Conservation (phyloP, 768 basidiomycete species). For the Suillus tomentosus region DNA sequence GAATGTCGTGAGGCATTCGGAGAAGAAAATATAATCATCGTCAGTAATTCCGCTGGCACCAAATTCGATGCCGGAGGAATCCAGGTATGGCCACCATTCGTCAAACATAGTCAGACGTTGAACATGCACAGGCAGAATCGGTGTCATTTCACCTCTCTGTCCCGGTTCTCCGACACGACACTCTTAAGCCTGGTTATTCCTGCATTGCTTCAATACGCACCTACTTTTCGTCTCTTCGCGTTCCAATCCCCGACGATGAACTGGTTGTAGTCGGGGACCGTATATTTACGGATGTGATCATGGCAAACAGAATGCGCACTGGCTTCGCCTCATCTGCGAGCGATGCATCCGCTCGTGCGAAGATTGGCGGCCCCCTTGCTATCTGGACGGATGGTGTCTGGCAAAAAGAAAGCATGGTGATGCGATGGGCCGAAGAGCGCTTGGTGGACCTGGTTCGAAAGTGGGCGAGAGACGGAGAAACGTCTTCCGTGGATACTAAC, state of each 20-base stretch:
- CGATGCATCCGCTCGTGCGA: neutral
- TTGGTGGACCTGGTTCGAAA: conserved; percentile 49
- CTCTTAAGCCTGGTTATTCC: conserved; percentile 78
- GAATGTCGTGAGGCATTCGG: conserved; percentile 75
- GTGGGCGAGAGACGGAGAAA: conserved; percentile 28
- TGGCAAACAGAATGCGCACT: conserved; percentile 73
- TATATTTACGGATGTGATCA: conserved; percentile 86
- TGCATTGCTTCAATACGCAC: conserved; percentile 70
- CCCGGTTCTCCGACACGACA: conserved; percentile 78
- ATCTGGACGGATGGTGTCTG: conserved; percentile 75
- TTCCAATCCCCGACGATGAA: conserved; percentile 60
- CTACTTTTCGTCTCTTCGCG: conserved; percentile 69
- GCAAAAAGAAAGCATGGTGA: conserved; percentile 59
- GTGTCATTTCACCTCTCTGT: conserved; percentile 75
- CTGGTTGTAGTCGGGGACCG: conserved; percentile 90
- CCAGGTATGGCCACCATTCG: conserved; percentile 54
- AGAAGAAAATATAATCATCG: conserved; percentile 78
- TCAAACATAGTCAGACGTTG: neutral
- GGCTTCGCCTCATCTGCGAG: conserved; percentile 18
- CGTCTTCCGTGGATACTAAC: neutral
- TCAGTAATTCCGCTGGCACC: conserved; percentile 94
- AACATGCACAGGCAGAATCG: conserved; percentile 72
- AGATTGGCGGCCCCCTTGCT: conserved; percentile 51
- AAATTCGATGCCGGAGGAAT: conserved; percentile 73
- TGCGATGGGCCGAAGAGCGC: conserved; percentile 61